Conservation (phyloP, 306 rosid genomes). For the Acacia confusa region DNA sequence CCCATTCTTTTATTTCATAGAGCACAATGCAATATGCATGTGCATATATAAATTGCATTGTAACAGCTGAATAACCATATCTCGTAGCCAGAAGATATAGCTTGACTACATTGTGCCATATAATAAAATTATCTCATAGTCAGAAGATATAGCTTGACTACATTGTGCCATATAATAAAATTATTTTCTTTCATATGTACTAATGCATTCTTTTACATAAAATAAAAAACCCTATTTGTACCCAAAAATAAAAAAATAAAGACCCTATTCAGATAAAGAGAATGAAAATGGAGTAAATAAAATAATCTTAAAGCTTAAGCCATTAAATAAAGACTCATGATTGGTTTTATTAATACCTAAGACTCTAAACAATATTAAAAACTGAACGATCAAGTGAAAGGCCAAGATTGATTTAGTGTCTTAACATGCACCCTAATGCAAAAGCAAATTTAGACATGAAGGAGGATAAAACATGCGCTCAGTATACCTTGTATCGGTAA, state of each 20-base stretch:
- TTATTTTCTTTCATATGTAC: neutral
- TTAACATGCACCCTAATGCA: neutral
- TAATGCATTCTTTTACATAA: neutral
- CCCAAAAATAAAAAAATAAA: neutral
- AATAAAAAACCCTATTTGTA: neutral
- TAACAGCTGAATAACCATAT: constrained; percentile 21
- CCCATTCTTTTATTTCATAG: neutral
- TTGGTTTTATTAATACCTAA: neutral
- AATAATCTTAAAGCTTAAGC: neutral
- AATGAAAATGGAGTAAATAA: neutral
- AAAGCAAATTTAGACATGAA: neutral
- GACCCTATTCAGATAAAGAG: neutral
- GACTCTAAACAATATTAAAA: neutral
- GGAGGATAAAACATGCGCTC: neutral
- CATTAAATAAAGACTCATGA: neutral
- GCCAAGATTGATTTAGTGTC: neutral
- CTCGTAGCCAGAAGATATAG: constrained; percentile 2
- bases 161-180: neutral
- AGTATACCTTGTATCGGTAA: neutral
- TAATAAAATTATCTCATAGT: constrained; percentile 1
- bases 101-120: neutral
- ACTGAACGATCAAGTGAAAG: neutral
- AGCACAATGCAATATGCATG: neutral
- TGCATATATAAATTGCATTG: constrained; percentile 2
- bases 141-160: neutral